A percentile compares a stretch with the other conserved stretches of the same genome.
phyloP scores from a whole-genome alignment of 192 early-diverging fungal genomes.

The Umbelopsis ramanniana region DNA sequence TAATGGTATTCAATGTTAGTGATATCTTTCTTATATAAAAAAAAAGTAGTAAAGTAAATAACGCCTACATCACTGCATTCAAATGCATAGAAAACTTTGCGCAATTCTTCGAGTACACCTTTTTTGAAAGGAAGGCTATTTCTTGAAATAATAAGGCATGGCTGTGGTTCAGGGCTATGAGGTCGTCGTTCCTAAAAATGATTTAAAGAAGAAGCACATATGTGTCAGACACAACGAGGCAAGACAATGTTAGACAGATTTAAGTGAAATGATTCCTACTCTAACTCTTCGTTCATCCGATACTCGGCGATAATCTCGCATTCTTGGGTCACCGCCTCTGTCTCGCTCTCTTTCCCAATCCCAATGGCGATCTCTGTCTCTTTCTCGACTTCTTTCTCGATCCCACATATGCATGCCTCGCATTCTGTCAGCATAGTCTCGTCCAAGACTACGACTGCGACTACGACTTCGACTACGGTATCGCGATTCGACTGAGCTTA shows the following conservation, averaged over 20 bases:
- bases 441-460: constrained; percentile 22
- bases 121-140: constrained; percentile 52
- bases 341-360: constrained; percentile 19
- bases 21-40: not conserved
- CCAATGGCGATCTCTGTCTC: constrained; percentile 16
- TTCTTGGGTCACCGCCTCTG: constrained; percentile 2
- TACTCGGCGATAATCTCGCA: not conserved
- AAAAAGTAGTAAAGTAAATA: not conserved
- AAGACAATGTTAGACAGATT: not conserved
- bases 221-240: not conserved
- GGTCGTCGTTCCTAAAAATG: not conserved
- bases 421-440: constrained; percentile 24
- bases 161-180: constrained; percentile 24
- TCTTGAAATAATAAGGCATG: constrained; percentile 52
- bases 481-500: constrained; percentile 11
- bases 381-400: not conserved
- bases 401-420: constrained; percentile 21
- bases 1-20: constrained; percentile 18
- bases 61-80: constrained; percentile 49
- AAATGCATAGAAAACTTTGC: constrained; percentile 51
- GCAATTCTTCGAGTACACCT: constrained; percentile 51
- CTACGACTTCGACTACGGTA: constrained; percentile 32
- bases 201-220: too few relatives aligned
- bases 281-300: constrained; percentile 17
- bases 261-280: not conserved